These are phyloP conservation scores for Colletotrichum tabaci DNA, from an alignment of 2,329 filamentous ascomycete species.

Conservation along the genomic window DNA sequence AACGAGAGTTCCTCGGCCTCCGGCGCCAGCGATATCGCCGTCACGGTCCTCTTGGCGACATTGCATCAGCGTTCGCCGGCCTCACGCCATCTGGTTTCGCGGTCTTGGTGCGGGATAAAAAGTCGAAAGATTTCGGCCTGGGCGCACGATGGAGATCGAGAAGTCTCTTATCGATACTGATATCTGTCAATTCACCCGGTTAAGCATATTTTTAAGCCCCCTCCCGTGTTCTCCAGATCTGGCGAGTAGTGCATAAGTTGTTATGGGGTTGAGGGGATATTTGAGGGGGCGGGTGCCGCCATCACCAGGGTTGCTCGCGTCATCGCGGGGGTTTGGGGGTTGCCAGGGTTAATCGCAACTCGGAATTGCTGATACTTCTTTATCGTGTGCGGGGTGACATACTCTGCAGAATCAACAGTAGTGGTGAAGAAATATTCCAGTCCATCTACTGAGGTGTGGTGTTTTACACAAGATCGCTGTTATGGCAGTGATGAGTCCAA, in stretches of 20 bases:
- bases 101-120: not conserved
- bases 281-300: slow-evolving; percentile 11
- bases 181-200: not conserved
- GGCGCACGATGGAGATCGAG: too few relatives aligned
- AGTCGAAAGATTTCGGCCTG: too few relatives aligned
- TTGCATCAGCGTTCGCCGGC: not conserved
- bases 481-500: too few relatives aligned
- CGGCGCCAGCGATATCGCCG: not conserved
- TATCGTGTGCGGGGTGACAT: too few relatives aligned
- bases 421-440: too few relatives aligned
- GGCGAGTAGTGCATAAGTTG: too few relatives aligned
- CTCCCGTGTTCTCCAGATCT: not conserved
- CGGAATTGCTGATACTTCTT: not conserved
- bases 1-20: not conserved
- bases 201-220: not conserved
- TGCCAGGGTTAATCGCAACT: not conserved
- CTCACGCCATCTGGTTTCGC: not conserved
- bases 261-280: not conserved
- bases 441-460: too few relatives aligned
- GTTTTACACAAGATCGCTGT: too few relatives aligned
- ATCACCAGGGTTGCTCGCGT: slow-evolving; percentile 21
- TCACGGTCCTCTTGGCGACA: not conserved
- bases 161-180: too few relatives aligned
- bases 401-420: too few relatives aligned
- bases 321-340: slow-evolving; percentile 9